Conservation (phyloP, 345 rosid species). For the Microthlaspi erraticum region DNA sequence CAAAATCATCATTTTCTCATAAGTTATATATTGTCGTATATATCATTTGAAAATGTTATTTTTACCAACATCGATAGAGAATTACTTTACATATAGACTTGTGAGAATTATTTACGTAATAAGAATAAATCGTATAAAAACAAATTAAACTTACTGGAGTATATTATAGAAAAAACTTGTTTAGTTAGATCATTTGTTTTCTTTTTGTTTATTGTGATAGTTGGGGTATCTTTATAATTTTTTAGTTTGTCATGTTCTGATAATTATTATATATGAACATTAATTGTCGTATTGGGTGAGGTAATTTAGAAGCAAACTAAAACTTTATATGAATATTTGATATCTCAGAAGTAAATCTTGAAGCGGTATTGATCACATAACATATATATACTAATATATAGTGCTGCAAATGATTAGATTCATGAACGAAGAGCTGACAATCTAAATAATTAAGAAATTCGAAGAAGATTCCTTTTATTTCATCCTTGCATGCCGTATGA, state of each 20-base stretch:
- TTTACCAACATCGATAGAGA: background rate
- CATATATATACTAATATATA: background rate
- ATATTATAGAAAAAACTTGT: background rate
- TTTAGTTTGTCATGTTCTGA: background rate
- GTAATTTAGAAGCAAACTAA: conserved; percentile 2
- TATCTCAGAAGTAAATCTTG: background rate
- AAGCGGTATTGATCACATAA: too few relatives aligned
- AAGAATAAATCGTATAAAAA: background rate
- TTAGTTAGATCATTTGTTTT: background rate
- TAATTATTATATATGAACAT: conserved; percentile 5
- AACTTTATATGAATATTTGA: background rate
- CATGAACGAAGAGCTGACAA: conserved; percentile 39
- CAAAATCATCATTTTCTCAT: too few relatives aligned
- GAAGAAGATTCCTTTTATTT: conserved; percentile 43
- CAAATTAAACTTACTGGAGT: background rate
- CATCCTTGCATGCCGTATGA: conserved; percentile 45
- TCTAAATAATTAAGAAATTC: conserved; percentile 31
- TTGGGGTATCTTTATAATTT: background rate
- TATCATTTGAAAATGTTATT: background rate
- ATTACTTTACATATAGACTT: background rate
- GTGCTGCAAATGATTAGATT: conserved; percentile 37
- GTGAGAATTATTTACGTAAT: background rate
- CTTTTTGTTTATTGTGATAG: background rate
- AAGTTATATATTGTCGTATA: background rate
- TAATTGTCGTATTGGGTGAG: background rate